Conservation (phyloP, 1,139 yeast genomes). For the Debaryomyces psychrophilus region DNA sequence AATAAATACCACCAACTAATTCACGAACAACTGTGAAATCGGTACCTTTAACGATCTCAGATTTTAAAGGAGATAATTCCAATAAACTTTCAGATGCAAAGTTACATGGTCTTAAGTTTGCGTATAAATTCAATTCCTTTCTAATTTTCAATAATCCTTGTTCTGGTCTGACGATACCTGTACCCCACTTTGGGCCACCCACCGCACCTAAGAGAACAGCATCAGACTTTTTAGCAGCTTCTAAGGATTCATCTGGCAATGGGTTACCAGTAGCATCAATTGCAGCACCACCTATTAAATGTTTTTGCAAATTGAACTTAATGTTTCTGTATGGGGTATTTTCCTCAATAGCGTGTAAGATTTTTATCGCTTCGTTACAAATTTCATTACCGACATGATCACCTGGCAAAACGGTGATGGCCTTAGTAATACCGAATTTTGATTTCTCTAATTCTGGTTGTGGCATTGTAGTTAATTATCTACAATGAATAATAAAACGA, state of each 20-base stretch:
- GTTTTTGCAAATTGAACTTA: conserved; percentile 75
- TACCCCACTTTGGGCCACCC: conserved; percentile 99
- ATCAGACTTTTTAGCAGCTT: conserved; percentile 84
- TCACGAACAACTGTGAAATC: conserved; percentile 93
- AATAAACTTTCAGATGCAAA: conserved; percentile 86
- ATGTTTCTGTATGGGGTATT: conserved; percentile 57
- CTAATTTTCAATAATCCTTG: conserved; percentile 93
- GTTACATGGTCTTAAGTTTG: conserved; percentile 94
- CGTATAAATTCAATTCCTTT: conserved; percentile 90
- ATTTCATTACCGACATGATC: conserved; percentile 97
- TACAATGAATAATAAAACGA: not conserved
- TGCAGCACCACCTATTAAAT: conserved; percentile 96
- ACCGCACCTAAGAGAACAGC: conserved; percentile 97
- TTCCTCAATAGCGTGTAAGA: conserved; percentile 73
- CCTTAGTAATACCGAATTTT: conserved; percentile 44
- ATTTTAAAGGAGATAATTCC: conserved; percentile 83
- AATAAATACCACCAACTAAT: conserved; percentile 96
- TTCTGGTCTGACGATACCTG: conserved; percentile 93
- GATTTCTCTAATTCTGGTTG: conserved; percentile 17
- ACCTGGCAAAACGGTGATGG: conserved; percentile 87
- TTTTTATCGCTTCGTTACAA: conserved; percentile 88
- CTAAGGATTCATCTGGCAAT: conserved; percentile 83
- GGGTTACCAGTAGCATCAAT: conserved; percentile 96
- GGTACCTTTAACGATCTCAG: conserved; percentile 85
- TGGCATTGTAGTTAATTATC: conserved; percentile 13